Base-by-base conservation (phyloP, 2,329 filamentous ascomycete genomes). In the Calonectria hawksworthii region DNA sequence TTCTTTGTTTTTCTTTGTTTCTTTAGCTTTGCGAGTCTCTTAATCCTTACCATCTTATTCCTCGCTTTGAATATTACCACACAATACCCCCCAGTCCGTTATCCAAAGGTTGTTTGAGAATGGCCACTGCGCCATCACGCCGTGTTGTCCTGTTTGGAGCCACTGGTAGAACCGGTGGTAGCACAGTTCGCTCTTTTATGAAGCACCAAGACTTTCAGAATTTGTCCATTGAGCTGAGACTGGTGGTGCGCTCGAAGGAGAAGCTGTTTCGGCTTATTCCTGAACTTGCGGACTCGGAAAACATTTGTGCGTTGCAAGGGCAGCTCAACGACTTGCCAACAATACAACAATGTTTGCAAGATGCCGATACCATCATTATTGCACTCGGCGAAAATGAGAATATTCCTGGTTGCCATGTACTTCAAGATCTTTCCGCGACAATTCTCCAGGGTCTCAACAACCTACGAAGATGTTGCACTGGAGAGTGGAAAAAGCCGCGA, bases 101-200 rank as follows among this genome's bases (percentile, higher is more conserved):
- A 50, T 9, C 16, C 44, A n/a, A 50, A 8, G 9, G 8, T 9
- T n/a, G 3, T 50, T 50, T n/a, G 7, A 50, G n/a, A 50, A 50
- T 50, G 44, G 44, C 44, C 23, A 21, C 8, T 4, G 8, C 44
- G 23, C 44, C 21, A n/a, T 9, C 34, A 34, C 44, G 38, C 30
- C 38, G 61, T 32, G 50, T 65, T 16, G 38, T 41, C 41, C 6
- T 65, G 7, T 65, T 65, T 65, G 61, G 61, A 21, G 61, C 61
- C 9, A 65, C 61, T 65, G 61, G 61, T 13, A 28, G 61, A 16
- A 65, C 61, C 1, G 61, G 61, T 14, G 47, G 61, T 10, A 38
- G 38, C 18, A 65, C 61, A 32, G 26, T 65, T n/a, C 61, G 38
- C 11, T 65, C 61, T n/a, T 65, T 65, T 38, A 47, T 65, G 14